Percentiles rank a stretch among this genome's conserved stretches.
phyloP scores from a whole-genome alignment of 345 rosid genomes.

The Ceriops zippeliana region DNA sequence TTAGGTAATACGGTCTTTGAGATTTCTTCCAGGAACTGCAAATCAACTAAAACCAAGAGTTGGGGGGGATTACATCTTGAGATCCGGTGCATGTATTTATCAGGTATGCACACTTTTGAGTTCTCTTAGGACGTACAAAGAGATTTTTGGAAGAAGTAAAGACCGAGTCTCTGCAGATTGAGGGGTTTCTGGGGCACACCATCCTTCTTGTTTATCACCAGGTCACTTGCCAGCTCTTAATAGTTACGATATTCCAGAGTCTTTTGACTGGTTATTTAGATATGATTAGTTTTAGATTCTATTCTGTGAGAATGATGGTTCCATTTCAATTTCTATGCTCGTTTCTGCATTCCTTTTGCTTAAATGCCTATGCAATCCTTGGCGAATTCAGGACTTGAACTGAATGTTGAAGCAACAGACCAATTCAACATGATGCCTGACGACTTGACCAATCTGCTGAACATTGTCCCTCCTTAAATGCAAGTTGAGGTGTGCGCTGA shows the following conservation, averaged over 20 bases:
- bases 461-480: conserved; percentile 25
- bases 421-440: conserved; percentile 31
- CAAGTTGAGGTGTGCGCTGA: conserved; percentile 42
- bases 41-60: no score
- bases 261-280: no score
- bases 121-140: no score
- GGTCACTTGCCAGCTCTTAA: conserved; percentile 20
- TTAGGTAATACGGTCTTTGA: no score
- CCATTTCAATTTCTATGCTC: not conserved
- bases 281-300: no score
- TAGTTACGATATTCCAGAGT: no score
- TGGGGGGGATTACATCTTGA: no score
- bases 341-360: not conserved
- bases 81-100: no score
- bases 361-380: no score
- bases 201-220: conserved; percentile 25
- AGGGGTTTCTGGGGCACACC: conserved; percentile 15
- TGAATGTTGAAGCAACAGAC: conserved; percentile 34
- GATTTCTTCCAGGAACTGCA: no score
- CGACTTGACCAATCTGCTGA: conserved; percentile 43
- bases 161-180: conserved; percentile 4
- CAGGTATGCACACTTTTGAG: no score
- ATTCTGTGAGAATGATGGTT: no score
- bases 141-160: conserved; percentile 19
- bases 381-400: not conserved